Percentiles rank a stretch among this genome's conserved stretches.
Evolutionary conservation across 768 basidiomycete species (phyloP).

Genomic region (Lactarius quietus): DNA sequence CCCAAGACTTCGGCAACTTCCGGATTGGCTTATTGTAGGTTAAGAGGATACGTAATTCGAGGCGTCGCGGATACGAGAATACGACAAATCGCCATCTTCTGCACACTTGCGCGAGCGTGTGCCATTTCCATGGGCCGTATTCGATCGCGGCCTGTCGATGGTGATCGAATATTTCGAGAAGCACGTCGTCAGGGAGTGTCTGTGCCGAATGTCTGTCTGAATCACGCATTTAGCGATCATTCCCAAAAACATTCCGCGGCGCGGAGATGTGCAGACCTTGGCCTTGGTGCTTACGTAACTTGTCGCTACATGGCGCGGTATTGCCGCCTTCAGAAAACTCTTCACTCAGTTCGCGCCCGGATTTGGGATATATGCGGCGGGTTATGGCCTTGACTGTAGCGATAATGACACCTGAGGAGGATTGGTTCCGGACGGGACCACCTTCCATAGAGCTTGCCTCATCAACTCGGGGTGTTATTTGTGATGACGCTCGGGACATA

Average conservation of each 20-base stretch:
- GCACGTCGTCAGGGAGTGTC: background rate
- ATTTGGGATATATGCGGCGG: background rate
- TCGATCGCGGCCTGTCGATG: background rate
- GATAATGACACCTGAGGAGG: background rate
- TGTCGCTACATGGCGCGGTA: background rate
- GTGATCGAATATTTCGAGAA: background rate
- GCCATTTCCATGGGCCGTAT: background rate
- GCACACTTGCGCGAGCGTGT: slow-evolving; percentile 1
- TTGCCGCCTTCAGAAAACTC: too few species aligned
- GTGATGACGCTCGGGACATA: background rate
- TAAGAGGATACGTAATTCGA: background rate
- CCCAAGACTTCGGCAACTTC: background rate
- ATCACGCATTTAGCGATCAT: too few species aligned
- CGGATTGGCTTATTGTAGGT: background rate
- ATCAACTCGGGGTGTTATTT: background rate
- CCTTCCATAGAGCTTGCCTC: background rate
- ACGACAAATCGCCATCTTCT: slow-evolving; percentile 1
- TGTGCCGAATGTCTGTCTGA: background rate
- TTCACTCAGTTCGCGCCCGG: background rate
- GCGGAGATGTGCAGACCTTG: background rate
- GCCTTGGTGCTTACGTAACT: background rate
- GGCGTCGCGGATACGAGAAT: background rate
- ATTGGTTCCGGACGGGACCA: background rate
- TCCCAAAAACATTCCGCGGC: background rate
- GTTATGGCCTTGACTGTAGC: background rate